Evolutionary conservation across 108 stramenopile genomes (phyloP).

Genomic region (Skeletonema menzelii): DNA sequence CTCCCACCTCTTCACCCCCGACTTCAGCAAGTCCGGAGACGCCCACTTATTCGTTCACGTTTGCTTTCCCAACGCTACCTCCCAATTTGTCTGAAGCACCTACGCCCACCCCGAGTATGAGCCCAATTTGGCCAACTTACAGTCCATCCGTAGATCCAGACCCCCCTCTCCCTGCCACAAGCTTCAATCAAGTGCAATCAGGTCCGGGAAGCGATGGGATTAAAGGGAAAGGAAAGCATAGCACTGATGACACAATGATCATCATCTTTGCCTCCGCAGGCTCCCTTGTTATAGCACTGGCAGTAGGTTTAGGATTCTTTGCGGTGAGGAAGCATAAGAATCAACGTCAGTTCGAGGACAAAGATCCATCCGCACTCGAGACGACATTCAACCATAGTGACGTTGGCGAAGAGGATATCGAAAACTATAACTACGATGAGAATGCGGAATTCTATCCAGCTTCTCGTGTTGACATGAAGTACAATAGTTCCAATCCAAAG

Average conservation of each 20-base stretch:
- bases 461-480: not conserved
- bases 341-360: not conserved
- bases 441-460: not conserved
- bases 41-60: not conserved
- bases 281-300: not conserved
- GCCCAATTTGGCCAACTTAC: not conserved
- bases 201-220: not conserved
- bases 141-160: not conserved
- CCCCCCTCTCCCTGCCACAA: not conserved
- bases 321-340: not conserved
- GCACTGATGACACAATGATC: not conserved
- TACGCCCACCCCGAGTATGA: not conserved
- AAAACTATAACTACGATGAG: not conserved
- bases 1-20: not conserved
- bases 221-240: not conserved
- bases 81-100: not conserved
- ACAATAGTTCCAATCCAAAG: not conserved
- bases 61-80: not conserved
- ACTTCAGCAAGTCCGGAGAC: not conserved
- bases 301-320: not conserved
- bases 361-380: not conserved
- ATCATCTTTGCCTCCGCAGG: not conserved
- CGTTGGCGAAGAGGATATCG: not conserved
- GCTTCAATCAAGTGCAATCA: not conserved
- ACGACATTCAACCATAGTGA: slow-evolving; percentile 2